Percentiles rank a stretch among this genome's conserved stretches.
Evolutionary conservation across 2,329 filamentous ascomycete species (phyloP).

Genomic region (Sporothrix brunneoviolacea): DNA sequence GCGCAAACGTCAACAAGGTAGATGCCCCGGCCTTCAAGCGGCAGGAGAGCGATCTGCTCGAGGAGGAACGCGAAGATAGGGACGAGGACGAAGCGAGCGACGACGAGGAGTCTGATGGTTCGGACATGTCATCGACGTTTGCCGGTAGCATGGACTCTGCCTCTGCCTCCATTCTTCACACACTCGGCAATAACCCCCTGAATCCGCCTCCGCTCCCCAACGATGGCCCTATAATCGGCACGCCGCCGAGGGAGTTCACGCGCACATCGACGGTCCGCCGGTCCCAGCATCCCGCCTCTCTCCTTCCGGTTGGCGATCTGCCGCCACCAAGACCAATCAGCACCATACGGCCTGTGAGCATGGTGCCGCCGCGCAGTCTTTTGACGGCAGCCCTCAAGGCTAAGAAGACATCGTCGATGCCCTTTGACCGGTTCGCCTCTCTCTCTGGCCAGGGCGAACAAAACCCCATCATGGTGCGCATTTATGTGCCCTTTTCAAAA

Average conservation of each 20-base stretch:
- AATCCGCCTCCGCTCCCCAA: constrained; percentile 41
- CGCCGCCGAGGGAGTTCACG: constrained; percentile 53
- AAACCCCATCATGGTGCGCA: constrained; percentile 67
- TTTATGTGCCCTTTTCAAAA: constrained; percentile 67
- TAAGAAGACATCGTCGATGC: constrained; percentile 62
- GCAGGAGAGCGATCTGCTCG: constrained; percentile 44
- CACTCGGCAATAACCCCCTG: constrained; percentile 47
- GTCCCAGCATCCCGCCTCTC: constrained; percentile 48
- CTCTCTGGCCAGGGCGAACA: constrained; percentile 73
- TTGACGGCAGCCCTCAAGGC: constrained; percentile 67
- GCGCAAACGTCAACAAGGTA: too few relatives aligned
- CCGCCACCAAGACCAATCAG: constrained; percentile 65
- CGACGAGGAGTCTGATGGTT: constrained; percentile 55
- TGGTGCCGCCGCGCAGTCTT: constrained; percentile 62
- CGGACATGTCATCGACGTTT: constrained; percentile 59
- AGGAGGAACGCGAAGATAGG: constrained; percentile 25
- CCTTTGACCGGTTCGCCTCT: constrained; percentile 69
- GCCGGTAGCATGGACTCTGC: constrained; percentile 63
- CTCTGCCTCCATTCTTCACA: constrained; percentile 61
- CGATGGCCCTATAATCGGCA: constrained; percentile 47
- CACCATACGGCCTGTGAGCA: constrained; percentile 57
- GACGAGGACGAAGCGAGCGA: constrained; percentile 32
- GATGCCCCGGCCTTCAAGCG: constrained; percentile 28
- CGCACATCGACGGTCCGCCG: constrained; percentile 59
- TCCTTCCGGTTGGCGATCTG: constrained; percentile 55